Percentiles rank a stretch among this genome's conserved stretches.
These are phyloP conservation scores for Aureoboletus auriporus DNA, from an alignment of 768 basidiomycete genomes.

Conservation along the genomic window DNA sequence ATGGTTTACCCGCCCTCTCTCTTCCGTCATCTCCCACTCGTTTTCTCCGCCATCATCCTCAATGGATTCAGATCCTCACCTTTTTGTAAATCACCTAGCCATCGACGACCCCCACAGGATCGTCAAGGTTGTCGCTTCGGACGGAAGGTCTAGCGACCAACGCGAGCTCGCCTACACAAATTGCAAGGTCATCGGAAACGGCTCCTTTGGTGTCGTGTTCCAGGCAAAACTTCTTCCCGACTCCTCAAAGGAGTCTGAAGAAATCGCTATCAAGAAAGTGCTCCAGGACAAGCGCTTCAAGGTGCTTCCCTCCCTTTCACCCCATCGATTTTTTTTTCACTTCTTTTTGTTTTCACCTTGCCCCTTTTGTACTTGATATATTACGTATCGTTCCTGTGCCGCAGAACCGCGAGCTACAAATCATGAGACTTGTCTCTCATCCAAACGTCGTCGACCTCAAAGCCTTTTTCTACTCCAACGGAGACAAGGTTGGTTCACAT, in stretches of 20 bases:
- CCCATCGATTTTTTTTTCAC: not conserved
- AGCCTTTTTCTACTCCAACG: constrained; percentile 98
- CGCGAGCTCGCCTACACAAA: constrained; percentile 91
- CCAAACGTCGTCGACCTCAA: constrained; percentile 97
- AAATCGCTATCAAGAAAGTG: constrained; percentile 99
- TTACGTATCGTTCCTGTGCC: not conserved
- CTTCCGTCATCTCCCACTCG: constrained; percentile 26
- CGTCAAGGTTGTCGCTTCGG: constrained; percentile 91
- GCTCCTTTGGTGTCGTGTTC: constrained; percentile 98
- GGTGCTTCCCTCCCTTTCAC: constrained; percentile 45
- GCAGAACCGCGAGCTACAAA: constrained; percentile 98
- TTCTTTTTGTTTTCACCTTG: constrained; percentile 1
- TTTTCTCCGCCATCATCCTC: constrained; percentile 36
- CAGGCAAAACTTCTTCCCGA: constrained; percentile 81
- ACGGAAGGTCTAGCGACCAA: constrained; percentile 89
- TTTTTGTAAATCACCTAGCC: constrained; percentile 40
- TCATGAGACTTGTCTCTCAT: constrained; percentile 95
- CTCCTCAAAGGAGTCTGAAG: constrained; percentile 60
- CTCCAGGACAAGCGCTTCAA: constrained; percentile 99
- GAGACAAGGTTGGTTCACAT: constrained; percentile 79
- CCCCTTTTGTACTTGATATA: not conserved
- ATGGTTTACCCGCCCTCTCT: constrained; percentile 24
- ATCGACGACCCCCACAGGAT: constrained; percentile 97
- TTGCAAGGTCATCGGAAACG: constrained; percentile 98
- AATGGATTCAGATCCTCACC: constrained; percentile 25